Percentiles rank a stretch among this genome's conserved stretches.
Evolutionary conservation across 306 rosid genomes (phyloP).

Genomic region (Vicia faba): DNA sequence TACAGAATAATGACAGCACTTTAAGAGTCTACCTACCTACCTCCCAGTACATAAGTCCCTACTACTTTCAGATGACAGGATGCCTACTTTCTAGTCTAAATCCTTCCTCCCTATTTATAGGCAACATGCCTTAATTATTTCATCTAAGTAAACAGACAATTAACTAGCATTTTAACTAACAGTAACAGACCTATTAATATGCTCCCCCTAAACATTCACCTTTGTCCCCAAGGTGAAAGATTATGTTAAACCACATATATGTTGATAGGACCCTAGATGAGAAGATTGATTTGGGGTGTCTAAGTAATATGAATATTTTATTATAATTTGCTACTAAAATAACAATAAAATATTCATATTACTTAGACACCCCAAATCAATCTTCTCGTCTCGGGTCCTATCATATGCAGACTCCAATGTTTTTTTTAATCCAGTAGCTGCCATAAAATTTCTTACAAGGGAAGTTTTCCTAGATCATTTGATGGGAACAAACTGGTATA

Average conservation of each 20-base stretch:
- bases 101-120: constrained; percentile 6
- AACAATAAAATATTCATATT: too few relatives aligned
- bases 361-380: too few relatives aligned
- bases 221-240: not conserved
- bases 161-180: not conserved
- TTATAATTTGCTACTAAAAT: too few relatives aligned
- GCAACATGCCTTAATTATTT: constrained; percentile 2
- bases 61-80: not conserved
- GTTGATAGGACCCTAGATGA: too few relatives aligned
- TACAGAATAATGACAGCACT: not conserved
- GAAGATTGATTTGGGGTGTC: too few relatives aligned
- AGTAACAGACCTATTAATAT: not conserved
- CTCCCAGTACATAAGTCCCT: not conserved
- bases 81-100: not conserved
- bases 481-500: not conserved
- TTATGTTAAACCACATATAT: not conserved
- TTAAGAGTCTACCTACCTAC: not conserved
- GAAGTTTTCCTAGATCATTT: not conserved
- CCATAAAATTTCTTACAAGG: not conserved
- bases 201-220: not conserved
- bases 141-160: not conserved
- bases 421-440: not conserved
- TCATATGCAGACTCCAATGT: not conserved
- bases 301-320: too few relatives aligned
- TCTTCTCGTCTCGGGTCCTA: too few relatives aligned